Evolutionary conservation across 805 yeast genomes (phyloP), one percentile per base, ranked within the genome.

Genomic region (Metschnikowia aberdeeniae): DNA sequence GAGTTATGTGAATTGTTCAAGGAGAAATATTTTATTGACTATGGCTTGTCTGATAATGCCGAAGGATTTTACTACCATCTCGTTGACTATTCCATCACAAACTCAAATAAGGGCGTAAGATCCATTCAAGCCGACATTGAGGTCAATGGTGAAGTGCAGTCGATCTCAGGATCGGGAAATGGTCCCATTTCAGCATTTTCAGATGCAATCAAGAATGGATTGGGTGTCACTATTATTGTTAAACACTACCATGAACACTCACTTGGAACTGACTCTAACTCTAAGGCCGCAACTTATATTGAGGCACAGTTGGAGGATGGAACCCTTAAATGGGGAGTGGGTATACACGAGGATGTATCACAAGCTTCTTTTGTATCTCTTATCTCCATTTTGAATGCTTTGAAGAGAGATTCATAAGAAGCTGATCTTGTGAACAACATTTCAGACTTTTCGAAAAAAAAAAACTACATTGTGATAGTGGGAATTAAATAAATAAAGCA

Each of bases 261-360:
- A 11, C 72, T 86, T 48, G 95, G 95, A 46, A 73, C 73, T 37
- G 89, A 84, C 48, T 81, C 90, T 8, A 69, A 75, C 46, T 74
- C 86, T 42, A 76, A 78, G 62, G 95, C 95, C 43, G 93, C 86
- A 11, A 78, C 92, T n/a, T 86, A 82, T 57, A 77, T 80, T 53
- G 72, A 73, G 29, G 56, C 57, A 1, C 39, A 49, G 17, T 43
- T 51, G 27, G 29, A 40, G 2, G 50, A 50, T 17, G 55, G 55
- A 3, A 30, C 47, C 6, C 58, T 66, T 48, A 64, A 64, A 57
- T 90, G 97, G 96, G 97, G 97, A 68, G 90, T 90, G 47, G 97
- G 96, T 60, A 81, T 89, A 50, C 84, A 88, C 62, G 92, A 83
- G 66, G 96, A 90, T 67, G 93, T 87, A 44, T 84, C 95, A 22